These are phyloP conservation scores for Paxillus rubicundulus DNA, from an alignment of 768 basidiomycete genomes.

Conservation along the genomic window DNA sequence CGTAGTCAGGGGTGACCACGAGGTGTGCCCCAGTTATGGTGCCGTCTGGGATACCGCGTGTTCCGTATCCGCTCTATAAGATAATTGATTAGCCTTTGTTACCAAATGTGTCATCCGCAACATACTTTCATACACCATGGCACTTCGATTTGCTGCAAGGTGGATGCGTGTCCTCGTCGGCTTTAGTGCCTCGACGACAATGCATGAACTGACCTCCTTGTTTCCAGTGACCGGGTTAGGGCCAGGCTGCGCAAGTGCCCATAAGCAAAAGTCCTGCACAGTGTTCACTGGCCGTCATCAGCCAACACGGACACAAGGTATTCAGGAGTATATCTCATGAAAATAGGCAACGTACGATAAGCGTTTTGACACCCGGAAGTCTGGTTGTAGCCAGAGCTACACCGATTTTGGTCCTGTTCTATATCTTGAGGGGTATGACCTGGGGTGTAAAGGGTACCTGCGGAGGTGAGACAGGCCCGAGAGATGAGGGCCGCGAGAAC, in stretches of 20 bases:
- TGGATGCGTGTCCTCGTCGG: conserved; percentile 12
- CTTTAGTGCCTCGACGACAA: conserved; percentile 7
- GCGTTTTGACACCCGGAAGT: conserved; percentile 66
- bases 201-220: conserved; percentile 49
- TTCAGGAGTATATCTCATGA: background rate
- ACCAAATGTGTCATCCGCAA: conserved; percentile 2
- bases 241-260: conserved; percentile 49
- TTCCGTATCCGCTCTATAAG: conserved; percentile 53
- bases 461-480: conserved; percentile 15
- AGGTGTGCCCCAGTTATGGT: conserved; percentile 67
- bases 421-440: conserved; percentile 50
- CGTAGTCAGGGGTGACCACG: conserved; percentile 70
- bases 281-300: conserved; percentile 46
- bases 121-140: conserved; percentile 51
- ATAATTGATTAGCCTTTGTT: background rate
- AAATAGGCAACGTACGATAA: conserved; percentile 41
- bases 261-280: conserved; percentile 54
- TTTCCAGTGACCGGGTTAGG: conserved; percentile 54
- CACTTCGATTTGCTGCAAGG: conserved; percentile 43
- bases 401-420: conserved; percentile 65
- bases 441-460: conserved; percentile 35
- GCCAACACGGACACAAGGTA: background rate
- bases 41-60: conserved; percentile 69
- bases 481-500: conserved; percentile 21
- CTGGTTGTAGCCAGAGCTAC: conserved; percentile 54